Conservation (phyloP, 192 early-diverging fungal genomes). For the Linnemannia elongata region DNA sequence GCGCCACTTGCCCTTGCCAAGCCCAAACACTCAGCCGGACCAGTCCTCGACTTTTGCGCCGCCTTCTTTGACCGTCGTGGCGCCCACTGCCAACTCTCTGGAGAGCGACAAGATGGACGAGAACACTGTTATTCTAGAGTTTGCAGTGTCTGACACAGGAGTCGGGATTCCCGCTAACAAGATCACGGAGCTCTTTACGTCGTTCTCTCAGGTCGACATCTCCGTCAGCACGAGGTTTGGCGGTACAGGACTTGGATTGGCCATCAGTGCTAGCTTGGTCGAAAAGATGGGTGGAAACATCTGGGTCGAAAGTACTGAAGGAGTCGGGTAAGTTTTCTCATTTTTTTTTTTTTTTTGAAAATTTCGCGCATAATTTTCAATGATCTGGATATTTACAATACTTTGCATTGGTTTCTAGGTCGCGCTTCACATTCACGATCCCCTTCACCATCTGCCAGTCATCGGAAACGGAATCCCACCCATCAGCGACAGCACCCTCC, state of each 20-base stretch:
- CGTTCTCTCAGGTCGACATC: slow-evolving; percentile 76
- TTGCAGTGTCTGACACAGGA: slow-evolving; percentile 53
- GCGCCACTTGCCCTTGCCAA: slow-evolving; percentile 9
- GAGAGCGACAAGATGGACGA: slow-evolving; percentile 38
- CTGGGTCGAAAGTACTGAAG: slow-evolving; percentile 72
- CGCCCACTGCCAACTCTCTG: slow-evolving; percentile 51
- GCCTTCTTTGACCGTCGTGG: slow-evolving; percentile 43
- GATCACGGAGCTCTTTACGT: slow-evolving; percentile 67
- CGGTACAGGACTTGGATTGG: slow-evolving; percentile 76
- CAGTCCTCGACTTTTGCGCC: neutral
- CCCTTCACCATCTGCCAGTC: slow-evolving; percentile 52
- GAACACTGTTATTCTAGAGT: slow-evolving; percentile 49
- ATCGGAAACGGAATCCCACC: slow-evolving; percentile 35
- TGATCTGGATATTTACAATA: neutral
- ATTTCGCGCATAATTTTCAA: neutral
- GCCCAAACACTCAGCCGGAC: neutral
- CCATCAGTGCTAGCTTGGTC: slow-evolving; percentile 72
- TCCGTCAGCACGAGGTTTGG: slow-evolving; percentile 69
- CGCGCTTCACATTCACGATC: slow-evolving; percentile 53
- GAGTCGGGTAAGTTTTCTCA: slow-evolving; percentile 64
- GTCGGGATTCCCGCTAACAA: slow-evolving; percentile 56
- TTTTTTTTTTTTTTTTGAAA: slow-evolving; percentile 30
- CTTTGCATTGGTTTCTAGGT: neutral
- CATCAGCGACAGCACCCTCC: slow-evolving; percentile 39
- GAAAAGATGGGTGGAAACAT: slow-evolving; percentile 76